These are phyloP conservation scores for Alternaria metachromatica DNA, from an alignment of 2,329 filamentous ascomycete species.

Conservation along the genomic window DNA sequence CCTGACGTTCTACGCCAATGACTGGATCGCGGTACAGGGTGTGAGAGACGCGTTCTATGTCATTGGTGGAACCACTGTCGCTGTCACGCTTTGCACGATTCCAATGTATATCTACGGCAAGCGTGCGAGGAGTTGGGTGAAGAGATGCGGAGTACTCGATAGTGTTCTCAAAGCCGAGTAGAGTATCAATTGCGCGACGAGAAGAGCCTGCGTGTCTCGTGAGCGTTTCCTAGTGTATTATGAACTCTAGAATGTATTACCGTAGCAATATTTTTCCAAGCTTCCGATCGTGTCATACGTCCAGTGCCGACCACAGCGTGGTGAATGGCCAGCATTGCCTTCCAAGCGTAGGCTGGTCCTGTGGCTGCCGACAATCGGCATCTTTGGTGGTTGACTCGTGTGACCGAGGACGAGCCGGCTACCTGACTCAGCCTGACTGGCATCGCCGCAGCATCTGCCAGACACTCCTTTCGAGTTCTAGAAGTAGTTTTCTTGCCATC, in stretches of 20 bases:
- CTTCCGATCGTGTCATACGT: not conserved
- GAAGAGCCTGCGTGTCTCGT: not conserved
- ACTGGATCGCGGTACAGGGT: constrained; percentile 30
- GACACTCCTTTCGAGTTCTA: not conserved
- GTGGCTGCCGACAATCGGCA: not conserved
- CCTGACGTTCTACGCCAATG: constrained; percentile 30
- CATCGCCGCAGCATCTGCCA: not conserved
- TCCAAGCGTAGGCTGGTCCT: not conserved
- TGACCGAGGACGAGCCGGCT: too few species aligned
- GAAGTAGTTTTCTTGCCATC: constrained; percentile 9
- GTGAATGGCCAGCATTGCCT: not conserved
- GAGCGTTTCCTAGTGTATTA: not conserved
- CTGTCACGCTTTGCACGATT: constrained; percentile 29
- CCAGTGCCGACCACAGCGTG: not conserved
- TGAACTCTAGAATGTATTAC: not conserved
- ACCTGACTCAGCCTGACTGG: not conserved
- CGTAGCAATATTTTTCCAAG: not conserved
- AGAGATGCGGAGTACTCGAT: constrained; percentile 26
- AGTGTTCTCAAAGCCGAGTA: constrained; percentile 17
- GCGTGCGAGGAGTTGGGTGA: constrained; percentile 43
- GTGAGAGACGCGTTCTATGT: constrained; percentile 28
- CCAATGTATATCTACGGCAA: constrained; percentile 39
- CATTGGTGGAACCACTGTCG: constrained; percentile 28
- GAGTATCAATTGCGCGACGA: not conserved
- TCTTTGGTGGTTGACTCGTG: not conserved